These are phyloP conservation scores for Penicillium italicum DNA, from an alignment of 2,329 filamentous ascomycete genomes.

Conservation along the genomic window DNA sequence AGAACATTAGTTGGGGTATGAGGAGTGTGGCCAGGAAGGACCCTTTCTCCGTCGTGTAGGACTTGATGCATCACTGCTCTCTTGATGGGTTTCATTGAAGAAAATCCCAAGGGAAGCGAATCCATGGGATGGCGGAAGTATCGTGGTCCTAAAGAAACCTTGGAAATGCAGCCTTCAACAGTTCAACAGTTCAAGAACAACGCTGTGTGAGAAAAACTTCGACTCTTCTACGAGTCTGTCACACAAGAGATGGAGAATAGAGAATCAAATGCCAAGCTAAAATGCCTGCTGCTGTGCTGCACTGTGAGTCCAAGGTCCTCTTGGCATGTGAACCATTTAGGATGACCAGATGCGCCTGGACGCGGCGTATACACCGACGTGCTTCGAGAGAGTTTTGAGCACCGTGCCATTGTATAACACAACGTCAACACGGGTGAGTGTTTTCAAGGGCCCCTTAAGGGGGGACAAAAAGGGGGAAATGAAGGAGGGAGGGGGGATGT, in stretches of 20 bases:
- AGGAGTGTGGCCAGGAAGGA: constrained; percentile 43
- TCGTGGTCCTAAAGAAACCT: constrained; percentile 65
- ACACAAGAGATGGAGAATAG: constrained; percentile 68
- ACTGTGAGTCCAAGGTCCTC: constrained; percentile 84
- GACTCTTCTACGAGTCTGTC: constrained; percentile 65
- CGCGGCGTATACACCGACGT: constrained; percentile 85
- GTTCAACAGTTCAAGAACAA: constrained; percentile 60
- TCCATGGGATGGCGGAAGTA: constrained; percentile 54
- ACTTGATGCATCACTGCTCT: constrained; percentile 59
- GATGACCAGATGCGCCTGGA: constrained; percentile 79
- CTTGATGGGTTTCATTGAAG: constrained; percentile 46
- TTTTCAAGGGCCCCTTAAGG: constrained; percentile 34
- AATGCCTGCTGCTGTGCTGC: constrained; percentile 69
- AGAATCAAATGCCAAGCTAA: constrained; percentile 46
- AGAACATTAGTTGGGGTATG: constrained; percentile 48
- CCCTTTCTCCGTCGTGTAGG: constrained; percentile 59
- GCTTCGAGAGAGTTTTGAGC: constrained; percentile 84
- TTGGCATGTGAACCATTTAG: constrained; percentile 69
- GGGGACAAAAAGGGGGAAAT: constrained; percentile 30
- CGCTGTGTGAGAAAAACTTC: constrained; percentile 61
- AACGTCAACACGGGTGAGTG: constrained; percentile 49
- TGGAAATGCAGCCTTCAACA: constrained; percentile 73
- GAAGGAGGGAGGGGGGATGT: constrained; percentile 45
- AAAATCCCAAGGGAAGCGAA: constrained; percentile 44
- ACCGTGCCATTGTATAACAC: constrained; percentile 62